Conservation (phyloP, 1,139 yeast species). For the Scheffersomyces insectosa region DNA sequence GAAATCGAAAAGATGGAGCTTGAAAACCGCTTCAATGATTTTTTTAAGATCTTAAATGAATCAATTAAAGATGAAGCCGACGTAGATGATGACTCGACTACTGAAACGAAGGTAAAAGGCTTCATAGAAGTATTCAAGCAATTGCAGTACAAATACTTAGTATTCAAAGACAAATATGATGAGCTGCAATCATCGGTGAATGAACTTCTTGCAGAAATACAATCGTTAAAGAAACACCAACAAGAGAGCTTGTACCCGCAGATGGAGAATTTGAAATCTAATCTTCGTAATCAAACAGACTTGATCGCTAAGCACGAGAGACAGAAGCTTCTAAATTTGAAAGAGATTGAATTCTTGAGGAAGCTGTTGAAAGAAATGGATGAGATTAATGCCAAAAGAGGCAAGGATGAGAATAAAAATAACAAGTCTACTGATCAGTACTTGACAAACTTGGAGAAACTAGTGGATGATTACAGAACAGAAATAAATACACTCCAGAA, state of each 20-base stretch:
- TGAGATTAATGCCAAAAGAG: constrained; percentile 21
- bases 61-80: constrained; percentile 19
- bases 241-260: neutral
- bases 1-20: constrained; percentile 55
- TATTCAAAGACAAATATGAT: constrained; percentile 39
- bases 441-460: constrained; percentile 45
- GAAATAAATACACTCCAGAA: constrained; percentile 50
- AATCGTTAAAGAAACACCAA: neutral
- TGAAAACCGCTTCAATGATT: constrained; percentile 41
- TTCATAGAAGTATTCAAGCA: constrained; percentile 37
- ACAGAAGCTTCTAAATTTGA: constrained; percentile 54
- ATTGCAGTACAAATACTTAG: constrained; percentile 38
- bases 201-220: constrained; percentile 10
- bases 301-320: constrained; percentile 48
- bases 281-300: constrained; percentile 21
- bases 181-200: constrained; percentile 25
- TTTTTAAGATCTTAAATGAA: constrained; percentile 28
- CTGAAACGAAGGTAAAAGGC: constrained; percentile 21
- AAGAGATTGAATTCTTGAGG: constrained; percentile 62
- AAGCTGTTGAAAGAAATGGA: constrained; percentile 40
- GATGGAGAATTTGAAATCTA: neutral
- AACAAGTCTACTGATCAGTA: constrained; percentile 33
- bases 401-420: constrained; percentile 15
- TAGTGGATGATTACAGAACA: constrained; percentile 58
- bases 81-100: constrained; percentile 13